Evolutionary conservation across 2,329 filamentous ascomycete genomes (phyloP), one percentile per base, ranked within the genome.

Genomic region (Aspergillus quadricinctus): DNA sequence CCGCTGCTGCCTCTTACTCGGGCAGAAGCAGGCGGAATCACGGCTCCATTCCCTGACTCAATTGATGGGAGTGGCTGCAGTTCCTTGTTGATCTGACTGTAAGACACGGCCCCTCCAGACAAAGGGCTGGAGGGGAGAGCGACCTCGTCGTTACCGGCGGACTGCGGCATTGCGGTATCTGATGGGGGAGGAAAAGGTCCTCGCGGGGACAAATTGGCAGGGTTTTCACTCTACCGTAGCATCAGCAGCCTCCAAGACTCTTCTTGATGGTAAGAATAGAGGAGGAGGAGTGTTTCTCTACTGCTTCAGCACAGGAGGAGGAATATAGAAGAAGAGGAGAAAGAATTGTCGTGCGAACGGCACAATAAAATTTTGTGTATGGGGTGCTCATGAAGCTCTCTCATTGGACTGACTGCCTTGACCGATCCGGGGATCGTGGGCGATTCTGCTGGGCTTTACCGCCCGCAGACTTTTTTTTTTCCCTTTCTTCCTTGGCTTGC

Each of bases 1-100:
- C 87, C 83, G 62, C 66, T 66, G 52, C 69, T 70, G 58, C 72
- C 79, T 62, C 80, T 75, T 61, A 84, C 78, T 67, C 82, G 83
- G 65, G 85, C 82, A 62, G 85, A 82, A 61, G 87, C 85, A 49
- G 87, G 86, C 49, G 80, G 76, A 48, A 77, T 75, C 57, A 78
- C 59, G 54, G 73, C 63, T 41, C 69, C 72, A 63, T 64, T 71
- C 60, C 57, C 57, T 46, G 67, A 59, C 11, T 65, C 67, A 59
- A 71, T 68, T 49, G 66, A 67, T 41, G 69, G 62, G 48, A 69
- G 60, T 23, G 64, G 62, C 48, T 69, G 68, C 56, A 68, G 61
- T 58, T 73, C 68, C 55, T 63, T 69, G 60, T 56, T 68, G 53
- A 64, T 67, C 55, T 71, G 64, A 40, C 65, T 66, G 61, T 74